phyloP scores from a whole-genome alignment of 148 eudicot species.

The Rheum nobile region DNA sequence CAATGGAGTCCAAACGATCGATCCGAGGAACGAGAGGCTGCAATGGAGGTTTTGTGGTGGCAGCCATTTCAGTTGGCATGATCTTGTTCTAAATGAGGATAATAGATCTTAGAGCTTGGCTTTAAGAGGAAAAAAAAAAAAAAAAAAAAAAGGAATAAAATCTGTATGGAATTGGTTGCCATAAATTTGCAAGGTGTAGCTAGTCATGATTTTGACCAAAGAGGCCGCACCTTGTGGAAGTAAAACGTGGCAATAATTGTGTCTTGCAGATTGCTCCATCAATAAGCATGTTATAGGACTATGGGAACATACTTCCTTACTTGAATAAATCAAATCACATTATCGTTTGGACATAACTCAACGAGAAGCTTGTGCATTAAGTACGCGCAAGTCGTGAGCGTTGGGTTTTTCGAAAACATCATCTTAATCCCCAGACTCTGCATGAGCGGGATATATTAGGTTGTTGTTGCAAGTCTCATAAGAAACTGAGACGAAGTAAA shows the following conservation, averaged over 20 bases:
- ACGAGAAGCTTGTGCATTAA: too few species aligned
- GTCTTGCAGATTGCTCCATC: background rate
- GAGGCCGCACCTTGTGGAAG: background rate
- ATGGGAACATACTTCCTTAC: background rate
- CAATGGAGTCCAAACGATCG: slow-evolving; percentile 34
- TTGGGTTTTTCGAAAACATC: too few species aligned
- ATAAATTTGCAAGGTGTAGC: slow-evolving; percentile 2
- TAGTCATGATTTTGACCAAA: slow-evolving; percentile 1
- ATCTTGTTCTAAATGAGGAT: background rate
- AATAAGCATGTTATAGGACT: background rate
- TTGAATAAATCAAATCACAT: background rate
- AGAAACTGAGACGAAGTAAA: too few species aligned
- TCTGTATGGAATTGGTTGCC: background rate
- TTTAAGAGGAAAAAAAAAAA: too few species aligned
- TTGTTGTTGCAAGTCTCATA: too few species aligned
- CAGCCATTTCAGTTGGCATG: background rate
- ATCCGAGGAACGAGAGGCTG: slow-evolving; percentile 25
- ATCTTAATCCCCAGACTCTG: too few species aligned
- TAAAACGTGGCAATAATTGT: slow-evolving; percentile 3
- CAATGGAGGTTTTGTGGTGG: background rate
- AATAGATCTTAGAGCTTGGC: background rate
- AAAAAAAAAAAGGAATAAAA: background rate
- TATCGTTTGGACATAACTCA: too few species aligned
- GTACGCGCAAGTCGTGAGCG: too few species aligned
- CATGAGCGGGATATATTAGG: too few species aligned